Evolutionary conservation across 257 asterid species (phyloP).

Genomic region (Fraxinus quadrangulata): DNA sequence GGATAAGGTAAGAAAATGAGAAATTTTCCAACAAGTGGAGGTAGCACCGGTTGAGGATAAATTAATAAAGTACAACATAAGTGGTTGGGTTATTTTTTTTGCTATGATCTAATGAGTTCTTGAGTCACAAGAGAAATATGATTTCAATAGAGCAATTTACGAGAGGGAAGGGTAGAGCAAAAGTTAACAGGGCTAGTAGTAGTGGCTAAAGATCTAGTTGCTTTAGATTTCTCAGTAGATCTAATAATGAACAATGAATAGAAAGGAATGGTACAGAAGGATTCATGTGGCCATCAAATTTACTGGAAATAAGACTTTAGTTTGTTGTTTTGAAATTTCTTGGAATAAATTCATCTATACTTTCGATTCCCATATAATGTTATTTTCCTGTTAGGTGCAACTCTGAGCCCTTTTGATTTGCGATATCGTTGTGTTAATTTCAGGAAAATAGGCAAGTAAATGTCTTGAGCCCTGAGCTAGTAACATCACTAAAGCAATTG

Average conservation of each 20-base stretch:
- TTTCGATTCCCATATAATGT: not conserved
- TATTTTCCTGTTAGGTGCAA: not conserved
- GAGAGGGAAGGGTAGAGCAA: too few relatives aligned
- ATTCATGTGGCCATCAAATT: too few relatives aligned
- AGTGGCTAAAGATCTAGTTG: too few relatives aligned
- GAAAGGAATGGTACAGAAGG: too few relatives aligned
- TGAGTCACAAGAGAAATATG: too few relatives aligned
- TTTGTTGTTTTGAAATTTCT: not conserved
- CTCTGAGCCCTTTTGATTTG: not conserved
- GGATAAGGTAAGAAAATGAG: not conserved
- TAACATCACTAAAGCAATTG: constrained; percentile 71
- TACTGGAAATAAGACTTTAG: not conserved
- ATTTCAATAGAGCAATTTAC: too few relatives aligned
- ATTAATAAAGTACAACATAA: not conserved
- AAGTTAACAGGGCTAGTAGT: too few relatives aligned
- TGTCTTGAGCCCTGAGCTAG: constrained; percentile 73
- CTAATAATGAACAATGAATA: too few relatives aligned
- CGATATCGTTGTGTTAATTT: not conserved
- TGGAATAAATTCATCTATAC: not conserved
- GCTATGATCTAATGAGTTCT: not conserved
- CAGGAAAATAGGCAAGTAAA: constrained; percentile 75
- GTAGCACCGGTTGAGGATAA: not conserved
- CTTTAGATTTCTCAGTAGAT: too few relatives aligned
- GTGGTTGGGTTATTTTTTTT: not conserved
- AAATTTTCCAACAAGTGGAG: not conserved